Conservation (phyloP, 495 filamentous ascomycete genomes). For the Penicillium dipodomyicola region DNA sequence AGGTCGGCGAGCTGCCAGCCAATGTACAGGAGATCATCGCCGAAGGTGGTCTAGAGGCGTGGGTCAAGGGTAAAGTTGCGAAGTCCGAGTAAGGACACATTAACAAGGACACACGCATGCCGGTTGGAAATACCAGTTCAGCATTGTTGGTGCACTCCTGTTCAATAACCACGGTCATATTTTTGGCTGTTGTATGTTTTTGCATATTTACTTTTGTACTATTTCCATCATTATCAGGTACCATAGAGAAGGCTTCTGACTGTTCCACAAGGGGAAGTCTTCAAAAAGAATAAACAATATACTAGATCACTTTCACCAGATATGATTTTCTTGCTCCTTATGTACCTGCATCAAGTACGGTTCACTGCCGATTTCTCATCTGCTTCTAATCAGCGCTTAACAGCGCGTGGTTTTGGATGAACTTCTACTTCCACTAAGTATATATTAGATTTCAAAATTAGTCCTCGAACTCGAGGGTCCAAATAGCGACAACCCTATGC, state of each 20-base stretch:
- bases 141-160: neutral
- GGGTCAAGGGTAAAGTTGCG: slow-evolving; percentile 71
- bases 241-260: neutral
- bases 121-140: neutral
- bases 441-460: too few species aligned
- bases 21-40: slow-evolving; percentile 92
- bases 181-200: neutral
- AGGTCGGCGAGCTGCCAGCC: slow-evolving; percentile 79
- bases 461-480: too few species aligned
- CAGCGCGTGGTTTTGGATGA: too few species aligned
- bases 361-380: too few species aligned
- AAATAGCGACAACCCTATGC: too few species aligned
- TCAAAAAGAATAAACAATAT: neutral
- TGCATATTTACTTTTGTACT: neutral
- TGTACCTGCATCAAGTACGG: too few species aligned
- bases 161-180: neutral
- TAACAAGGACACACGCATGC: neutral
- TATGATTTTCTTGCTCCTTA: neutral
- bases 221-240: neutral
- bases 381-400: too few species aligned
- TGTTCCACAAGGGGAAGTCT: neutral
- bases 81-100: slow-evolving; percentile 3
- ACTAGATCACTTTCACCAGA: neutral
- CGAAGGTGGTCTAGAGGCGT: slow-evolving; percentile 69
- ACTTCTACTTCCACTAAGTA: too few species aligned